Base-by-base conservation (phyloP, 352 stramenopile species). In the Pilasporangium apinafurcum region DNA sequence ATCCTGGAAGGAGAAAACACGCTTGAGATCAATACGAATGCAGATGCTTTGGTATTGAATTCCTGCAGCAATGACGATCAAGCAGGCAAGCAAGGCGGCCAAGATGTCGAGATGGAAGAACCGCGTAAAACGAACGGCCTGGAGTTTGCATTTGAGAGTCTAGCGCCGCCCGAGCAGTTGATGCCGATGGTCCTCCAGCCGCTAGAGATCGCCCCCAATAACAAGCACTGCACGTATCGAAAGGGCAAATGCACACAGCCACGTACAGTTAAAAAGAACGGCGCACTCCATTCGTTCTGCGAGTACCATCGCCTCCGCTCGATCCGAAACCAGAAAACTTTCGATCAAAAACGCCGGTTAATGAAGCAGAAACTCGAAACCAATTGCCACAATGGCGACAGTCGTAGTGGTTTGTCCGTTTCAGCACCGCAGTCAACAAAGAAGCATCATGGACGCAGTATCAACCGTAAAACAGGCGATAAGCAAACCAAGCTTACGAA, bases 231-330 rank as follows among this genome's bases (percentile, higher is more conserved):
- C 14, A 47, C 56, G 18, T 86, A 86, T 44, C 65, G 69, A 30
- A 60, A 64, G 5, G 67, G 65, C 28, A 78, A 76, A 39, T 84
- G 69, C 44, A 49, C 22, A 2, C 38, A 68, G n/a, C 68, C 50
- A n/a, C 74, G 77, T 24, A 73, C 71, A 22, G 36, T 71, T 27
- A 90, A 90, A 59, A 80, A 67, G 44, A 85, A 81, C 46, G 77
- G 77, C 9, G 51, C 42, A 16, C 44, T 80, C 47, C 77, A 90
- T 45, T 68, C 59, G 38, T 82, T 73, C 47, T 90, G 77, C 28
- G 71, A 81, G 29, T 55, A 74, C 36, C 77, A 90, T 45, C 77
- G 77, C 4, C 52, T 59, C 33, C 68, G 66, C 1, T 81, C 74
- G 2, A 53, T 83, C 16, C 45, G 53, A 9, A 90, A 87, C 53